These are phyloP conservation scores for Peniophora sp. DNA, from an alignment of 1,284 basidiomycete species.

Conservation along the genomic window DNA sequence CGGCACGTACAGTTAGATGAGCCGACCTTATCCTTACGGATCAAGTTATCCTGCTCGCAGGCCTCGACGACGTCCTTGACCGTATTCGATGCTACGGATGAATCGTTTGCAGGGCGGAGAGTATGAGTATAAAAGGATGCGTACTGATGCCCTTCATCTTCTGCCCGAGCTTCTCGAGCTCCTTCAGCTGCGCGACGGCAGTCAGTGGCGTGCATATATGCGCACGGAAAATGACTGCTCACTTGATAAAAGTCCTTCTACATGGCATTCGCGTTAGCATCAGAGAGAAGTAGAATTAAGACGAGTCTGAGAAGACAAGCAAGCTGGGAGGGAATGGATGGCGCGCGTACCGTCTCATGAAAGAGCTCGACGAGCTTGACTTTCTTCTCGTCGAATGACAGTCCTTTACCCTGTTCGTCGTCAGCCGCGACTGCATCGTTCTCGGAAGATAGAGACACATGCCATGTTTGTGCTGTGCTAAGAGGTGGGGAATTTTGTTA, in stretches of 20 bases:
- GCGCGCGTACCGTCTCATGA: slow-evolving; percentile 68
- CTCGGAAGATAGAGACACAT: slow-evolving; percentile 1
- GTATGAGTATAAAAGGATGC: slow-evolving; percentile 6
- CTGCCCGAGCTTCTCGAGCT: slow-evolving; percentile 77
- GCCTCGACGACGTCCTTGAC: slow-evolving; percentile 86
- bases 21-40: slow-evolving; percentile 83
- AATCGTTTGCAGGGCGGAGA: neutral
- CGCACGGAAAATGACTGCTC: slow-evolving; percentile 4
- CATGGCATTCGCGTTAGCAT: slow-evolving; percentile 1
- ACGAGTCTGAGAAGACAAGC: too few relatives aligned
- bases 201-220: neutral
- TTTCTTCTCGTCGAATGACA: slow-evolving; percentile 77
- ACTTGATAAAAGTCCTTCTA: slow-evolving; percentile 86
- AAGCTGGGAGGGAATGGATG: neutral
- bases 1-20: slow-evolving; percentile 70
- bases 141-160: slow-evolving; percentile 85
- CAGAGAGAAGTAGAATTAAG: neutral
- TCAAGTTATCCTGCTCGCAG: slow-evolving; percentile 76
- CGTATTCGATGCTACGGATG: slow-evolving; percentile 62
- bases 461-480: too few relatives aligned
- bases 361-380: slow-evolving; percentile 80
- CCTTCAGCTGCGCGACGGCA: slow-evolving; percentile 56
- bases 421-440: slow-evolving; percentile 52
- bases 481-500: too few relatives aligned
- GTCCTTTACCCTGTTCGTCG: slow-evolving; percentile 27